phyloP scores from a whole-genome alignment of 805 yeast species.

The Saccharomycopsis sp. region DNA sequence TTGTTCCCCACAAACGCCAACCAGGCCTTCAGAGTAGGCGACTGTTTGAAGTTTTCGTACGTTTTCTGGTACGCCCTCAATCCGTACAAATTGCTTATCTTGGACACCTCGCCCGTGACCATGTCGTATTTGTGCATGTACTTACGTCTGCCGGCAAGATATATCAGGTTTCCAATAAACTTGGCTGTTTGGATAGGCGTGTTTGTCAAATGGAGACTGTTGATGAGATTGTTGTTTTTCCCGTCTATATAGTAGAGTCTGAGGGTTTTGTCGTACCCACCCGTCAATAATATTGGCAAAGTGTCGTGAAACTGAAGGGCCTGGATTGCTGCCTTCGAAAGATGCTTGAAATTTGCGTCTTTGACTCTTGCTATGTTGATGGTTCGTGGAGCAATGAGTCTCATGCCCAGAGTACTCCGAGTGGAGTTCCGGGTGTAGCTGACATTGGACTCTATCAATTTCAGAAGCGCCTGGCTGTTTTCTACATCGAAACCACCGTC shows the following conservation, averaged over 20 bases:
- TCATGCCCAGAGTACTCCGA: slow-evolving; percentile 25
- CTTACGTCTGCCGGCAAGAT: slow-evolving; percentile 86
- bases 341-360: slow-evolving; percentile 72
- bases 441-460: slow-evolving; percentile 30
- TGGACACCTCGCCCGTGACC: slow-evolving; percentile 65
- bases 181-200: slow-evolving; percentile 75
- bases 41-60: slow-evolving; percentile 77
- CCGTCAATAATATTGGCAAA: slow-evolving; percentile 70
- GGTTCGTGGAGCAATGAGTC: slow-evolving; percentile 59
- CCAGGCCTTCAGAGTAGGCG: slow-evolving; percentile 59
- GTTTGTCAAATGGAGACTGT: slow-evolving; percentile 71
- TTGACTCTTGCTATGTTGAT: slow-evolving; percentile 75
- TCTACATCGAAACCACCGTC: slow-evolving; percentile 25
- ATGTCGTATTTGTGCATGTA: slow-evolving; percentile 92
- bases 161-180: slow-evolving; percentile 54
- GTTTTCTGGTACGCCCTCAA: slow-evolving; percentile 80
- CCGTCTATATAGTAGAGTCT: slow-evolving; percentile 91
- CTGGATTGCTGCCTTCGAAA: slow-evolving; percentile 78
- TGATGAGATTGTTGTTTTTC: slow-evolving; percentile 68
- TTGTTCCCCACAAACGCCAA: slow-evolving; percentile 75
- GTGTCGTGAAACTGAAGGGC: slow-evolving; percentile 74
- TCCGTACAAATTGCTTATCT: slow-evolving; percentile 84
- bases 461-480: slow-evolving; percentile 28
- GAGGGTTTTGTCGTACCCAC: slow-evolving; percentile 87
- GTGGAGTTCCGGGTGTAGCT: slow-evolving; percentile 27